These are phyloP conservation scores for Rhodotorula sp. DNA, from an alignment of 1,284 basidiomycete genomes.

Conservation along the genomic window DNA sequence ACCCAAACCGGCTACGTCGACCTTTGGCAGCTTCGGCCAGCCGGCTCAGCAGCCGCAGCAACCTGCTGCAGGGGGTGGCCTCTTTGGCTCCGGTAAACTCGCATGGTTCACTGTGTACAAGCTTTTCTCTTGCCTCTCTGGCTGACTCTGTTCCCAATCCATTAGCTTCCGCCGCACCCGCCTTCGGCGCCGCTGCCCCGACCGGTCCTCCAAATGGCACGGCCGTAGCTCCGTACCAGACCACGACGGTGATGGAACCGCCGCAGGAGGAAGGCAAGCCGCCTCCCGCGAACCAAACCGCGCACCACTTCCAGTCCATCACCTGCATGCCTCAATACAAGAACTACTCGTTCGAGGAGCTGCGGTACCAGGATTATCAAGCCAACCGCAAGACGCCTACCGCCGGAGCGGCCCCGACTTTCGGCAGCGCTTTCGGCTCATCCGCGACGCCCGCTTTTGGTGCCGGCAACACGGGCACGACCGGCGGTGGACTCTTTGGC, in stretches of 20 bases:
- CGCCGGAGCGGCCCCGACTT: conserved; percentile 57
- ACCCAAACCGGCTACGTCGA: conserved; percentile 36
- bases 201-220: conserved; percentile 26
- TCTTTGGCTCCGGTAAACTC: conserved; percentile 29
- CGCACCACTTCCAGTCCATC: conserved; percentile 40
- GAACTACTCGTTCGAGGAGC: conserved; percentile 46
- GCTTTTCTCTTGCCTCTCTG: too few species aligned
- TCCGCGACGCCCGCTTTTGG: conserved; percentile 46
- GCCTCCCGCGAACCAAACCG: conserved; percentile 31
- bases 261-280: conserved; percentile 34
- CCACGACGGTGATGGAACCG: conserved; percentile 37
- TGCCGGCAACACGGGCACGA: conserved; percentile 40
- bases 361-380: conserved; percentile 55
- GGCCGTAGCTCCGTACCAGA: conserved; percentile 28
- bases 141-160: background rate
- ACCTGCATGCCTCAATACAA: conserved; percentile 38
- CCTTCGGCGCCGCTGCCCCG: conserved; percentile 12
- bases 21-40: conserved; percentile 33
- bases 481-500: conserved; percentile 53
- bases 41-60: conserved; percentile 25
- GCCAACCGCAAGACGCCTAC: conserved; percentile 58
- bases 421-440: conserved; percentile 46
- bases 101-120: background rate
- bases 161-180: conserved; percentile 13
- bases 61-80: conserved; percentile 23